Base-by-base conservation (phyloP, 2,329 filamentous ascomycete species). In the Hypoxylon sp. region DNA sequence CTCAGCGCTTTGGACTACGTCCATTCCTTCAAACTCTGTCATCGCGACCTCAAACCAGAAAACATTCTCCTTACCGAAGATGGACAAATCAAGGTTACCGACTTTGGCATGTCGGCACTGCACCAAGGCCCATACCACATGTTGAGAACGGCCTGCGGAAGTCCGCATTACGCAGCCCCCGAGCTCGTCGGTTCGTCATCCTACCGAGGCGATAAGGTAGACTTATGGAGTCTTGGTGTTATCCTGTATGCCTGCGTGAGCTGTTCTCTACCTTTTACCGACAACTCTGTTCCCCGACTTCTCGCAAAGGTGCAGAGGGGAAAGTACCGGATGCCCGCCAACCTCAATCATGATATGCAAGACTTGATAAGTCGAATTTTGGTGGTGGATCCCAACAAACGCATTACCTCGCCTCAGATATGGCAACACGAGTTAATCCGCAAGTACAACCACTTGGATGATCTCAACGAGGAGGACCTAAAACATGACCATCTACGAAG, bases 91-190 rank as follows among this genome's bases (percentile, higher is more conserved):
- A 99, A 98, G 79, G 89, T 99, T 71, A 94, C 94, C 53, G 95
- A 99, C 77, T 99, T 99, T 77, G 94, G 95, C 43, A 97, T 99
- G 94, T 95, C 95, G 46, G 94, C 94, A 3, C 83, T 98, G 43
- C 87, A 90, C 67, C 94, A 98, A 76, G 91, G 91, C 3, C 85
- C 87, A 22, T 90, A 88, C 7, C 89, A 93, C 68, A 89, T 89
- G 74, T 85, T 99, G 26, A 91, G 87, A 59, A 98, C 95, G 0
- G 93, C 94, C 4, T 99, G 95, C 72, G 95, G 95, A 19, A 98
- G 95, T 67, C 95, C 95, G 20, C 95, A 98, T 78, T 99, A 99
- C 73, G 94, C 94, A 17, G 94, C 95, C 0, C 95, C 95, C 0
- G 95, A 99, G 76, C 87, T 99, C 32, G 90, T 97, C 65, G 87